These are phyloP conservation scores for Pterocarpus santalinus DNA, from an alignment of 306 rosid genomes.

Conservation along the genomic window DNA sequence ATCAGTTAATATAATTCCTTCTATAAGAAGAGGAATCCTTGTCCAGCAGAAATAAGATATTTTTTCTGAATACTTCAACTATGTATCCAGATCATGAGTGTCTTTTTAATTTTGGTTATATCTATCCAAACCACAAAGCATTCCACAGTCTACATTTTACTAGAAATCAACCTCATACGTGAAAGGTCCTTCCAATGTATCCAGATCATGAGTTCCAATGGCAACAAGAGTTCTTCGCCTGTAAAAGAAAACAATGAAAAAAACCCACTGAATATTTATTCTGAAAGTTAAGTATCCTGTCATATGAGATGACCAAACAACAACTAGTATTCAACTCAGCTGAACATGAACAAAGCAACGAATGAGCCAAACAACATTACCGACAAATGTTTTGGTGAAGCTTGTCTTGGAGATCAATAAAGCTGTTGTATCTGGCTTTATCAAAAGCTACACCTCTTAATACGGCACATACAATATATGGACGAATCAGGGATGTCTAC, in stretches of 20 bases:
- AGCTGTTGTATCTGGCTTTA: constrained; percentile 84
- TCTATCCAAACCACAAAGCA: too few relatives aligned
- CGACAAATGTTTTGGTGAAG: constrained; percentile 96
- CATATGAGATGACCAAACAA: constrained; percentile 23
- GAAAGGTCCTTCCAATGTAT: constrained; percentile 81
- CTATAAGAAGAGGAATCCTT: too few relatives aligned
- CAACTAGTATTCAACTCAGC: constrained; percentile 16
- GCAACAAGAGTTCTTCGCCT: constrained; percentile 97
- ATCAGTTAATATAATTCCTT: too few relatives aligned
- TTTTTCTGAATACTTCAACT: too few relatives aligned
- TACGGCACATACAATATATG: constrained; percentile 82
- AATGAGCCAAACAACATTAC: constrained; percentile 57
- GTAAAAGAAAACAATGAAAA: constrained; percentile 18
- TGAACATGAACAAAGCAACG: background rate
- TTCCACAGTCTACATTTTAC: constrained; percentile 21
- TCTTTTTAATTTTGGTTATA: too few relatives aligned
- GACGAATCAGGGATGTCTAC: constrained; percentile 84
- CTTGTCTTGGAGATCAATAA: constrained; percentile 96
- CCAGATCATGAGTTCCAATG: constrained; percentile 97
- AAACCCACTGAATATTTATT: constrained; percentile 28
- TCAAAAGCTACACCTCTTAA: constrained; percentile 81
- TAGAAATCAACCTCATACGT: constrained; percentile 86
- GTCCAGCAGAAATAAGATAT: too few relatives aligned
- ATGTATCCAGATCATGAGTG: too few relatives aligned
- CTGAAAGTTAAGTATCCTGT: background rate